Base-by-base conservation (phyloP, 768 basidiomycete species). In the Tulasnella sp. region DNA sequence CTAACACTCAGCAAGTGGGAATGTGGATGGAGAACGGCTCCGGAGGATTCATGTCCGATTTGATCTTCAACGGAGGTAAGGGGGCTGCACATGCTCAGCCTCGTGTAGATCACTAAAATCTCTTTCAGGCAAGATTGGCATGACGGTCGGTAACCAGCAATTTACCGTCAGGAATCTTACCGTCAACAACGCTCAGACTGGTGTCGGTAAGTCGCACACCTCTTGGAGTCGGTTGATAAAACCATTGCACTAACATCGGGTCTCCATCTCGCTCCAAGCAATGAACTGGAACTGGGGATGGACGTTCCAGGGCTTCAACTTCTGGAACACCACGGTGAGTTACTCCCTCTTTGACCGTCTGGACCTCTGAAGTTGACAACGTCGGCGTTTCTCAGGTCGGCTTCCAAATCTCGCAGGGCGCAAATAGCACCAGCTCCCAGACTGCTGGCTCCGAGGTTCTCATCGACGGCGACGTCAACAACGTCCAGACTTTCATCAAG, bases 1-100 rank as follows among this genome's bases (percentile, higher is more conserved):
- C 83, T 32, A 84, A 86, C 71, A 90, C 86, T 5, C 84, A 83
- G 8, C 91, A 92, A 37, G 86, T 88, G 83, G 90, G 89, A 87
- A 80, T 40, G 74, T 74, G 11, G n/a, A 22, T 66, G 72, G 72
- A 73, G 36, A 73, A 75, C 42, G 74, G 76, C 22, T 76, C 75
- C 32, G 77, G 77, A 59, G 77, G 77, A 34, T 74, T 76, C 71
- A 75, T 77, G 75, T 73, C 75, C 26, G 77, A 77, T 71, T 71
- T 77, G 29, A 69, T 75, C 64, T 64, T 72, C 71, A 72, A 64
- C 47, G 71, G 62, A 29, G 80, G 80, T 36, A 80, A 80, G 44
- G 86, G 81, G 75, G 91, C 88, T 8, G 88, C 5, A 1, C 32
- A 59, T 29, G 52, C 52, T 59, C 16, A 8, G 11, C 1, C 14